Percentiles rank a stretch among this genome's conserved stretches.
Conservation (phyloP, 2,329 filamentous ascomycete species). For the Xylaria digitata region DNA sequence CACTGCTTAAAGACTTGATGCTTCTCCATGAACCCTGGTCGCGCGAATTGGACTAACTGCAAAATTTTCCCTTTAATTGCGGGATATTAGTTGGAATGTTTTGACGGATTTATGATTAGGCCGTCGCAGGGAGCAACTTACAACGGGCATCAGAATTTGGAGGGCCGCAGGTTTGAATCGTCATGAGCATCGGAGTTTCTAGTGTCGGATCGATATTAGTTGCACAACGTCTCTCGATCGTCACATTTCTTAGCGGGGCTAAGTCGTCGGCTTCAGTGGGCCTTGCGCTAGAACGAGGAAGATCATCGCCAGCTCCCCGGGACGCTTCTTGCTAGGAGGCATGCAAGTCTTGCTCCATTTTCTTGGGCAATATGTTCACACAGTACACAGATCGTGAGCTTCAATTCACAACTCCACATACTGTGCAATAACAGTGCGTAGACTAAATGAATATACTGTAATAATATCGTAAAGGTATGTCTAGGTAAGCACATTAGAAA, state of each 20-base stretch:
- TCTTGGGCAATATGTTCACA: slow-evolving; percentile 20
- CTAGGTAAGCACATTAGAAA: not conserved
- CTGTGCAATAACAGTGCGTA: slow-evolving; percentile 1
- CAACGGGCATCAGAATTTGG: slow-evolving; percentile 27
- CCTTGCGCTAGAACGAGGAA: slow-evolving; percentile 31
- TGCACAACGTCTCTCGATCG: slow-evolving; percentile 25
- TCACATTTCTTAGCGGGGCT: slow-evolving; percentile 16
- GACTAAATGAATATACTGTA: not conserved
- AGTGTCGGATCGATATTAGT: slow-evolving; percentile 35
- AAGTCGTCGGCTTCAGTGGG: slow-evolving; percentile 21
- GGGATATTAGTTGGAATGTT: slow-evolving; percentile 19
- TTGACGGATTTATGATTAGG: slow-evolving; percentile 7
- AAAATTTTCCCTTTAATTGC: slow-evolving; percentile 14
- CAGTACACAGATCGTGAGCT: slow-evolving; percentile 14
- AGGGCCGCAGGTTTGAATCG: slow-evolving; percentile 20
- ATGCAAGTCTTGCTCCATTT: slow-evolving; percentile 17
- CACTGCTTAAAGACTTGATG: not conserved
- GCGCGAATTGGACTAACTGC: not conserved
- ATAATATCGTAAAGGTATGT: not conserved
- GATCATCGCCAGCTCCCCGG: slow-evolving; percentile 36
- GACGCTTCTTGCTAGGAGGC: slow-evolving; percentile 24
- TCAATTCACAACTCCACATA: not conserved
- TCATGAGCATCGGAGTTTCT: slow-evolving; percentile 35
- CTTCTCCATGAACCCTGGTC: not conserved
- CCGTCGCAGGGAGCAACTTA: slow-evolving; percentile 19